phyloP scores from a whole-genome alignment of 805 yeast genomes.

The Ogataea ganodermae region DNA sequence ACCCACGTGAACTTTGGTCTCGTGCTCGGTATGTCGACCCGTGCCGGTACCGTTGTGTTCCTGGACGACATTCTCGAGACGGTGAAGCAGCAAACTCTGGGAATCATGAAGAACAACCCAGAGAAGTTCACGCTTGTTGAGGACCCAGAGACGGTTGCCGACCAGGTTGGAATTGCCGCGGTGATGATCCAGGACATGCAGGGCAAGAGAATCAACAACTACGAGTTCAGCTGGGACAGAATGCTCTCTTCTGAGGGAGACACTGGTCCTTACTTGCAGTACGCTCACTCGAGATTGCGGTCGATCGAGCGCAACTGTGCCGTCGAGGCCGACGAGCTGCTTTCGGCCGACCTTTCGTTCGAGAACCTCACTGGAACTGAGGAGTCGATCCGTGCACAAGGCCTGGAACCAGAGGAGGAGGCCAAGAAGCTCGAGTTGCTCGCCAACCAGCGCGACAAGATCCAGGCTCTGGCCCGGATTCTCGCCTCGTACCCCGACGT shows the following conservation, averaged over 20 bases:
- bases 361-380: slow-evolving; percentile 34
- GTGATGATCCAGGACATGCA: slow-evolving; percentile 99
- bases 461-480: slow-evolving; percentile 64
- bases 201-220: slow-evolving; percentile 93
- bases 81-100: slow-evolving; percentile 92
- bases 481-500: slow-evolving; percentile 91
- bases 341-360: slow-evolving; percentile 33
- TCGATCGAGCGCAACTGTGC: slow-evolving; percentile 88
- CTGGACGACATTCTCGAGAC: slow-evolving; percentile 91
- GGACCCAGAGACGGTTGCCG: slow-evolving; percentile 93
- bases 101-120: slow-evolving; percentile 91
- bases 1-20: slow-evolving; percentile 93
- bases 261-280: slow-evolving; percentile 98
- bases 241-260: slow-evolving; percentile 99
- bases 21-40: slow-evolving; percentile 98
- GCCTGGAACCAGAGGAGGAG: slow-evolving; percentile 31
- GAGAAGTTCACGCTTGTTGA: slow-evolving; percentile 89
- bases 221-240: slow-evolving; percentile 96
- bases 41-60: slow-evolving; percentile 98
- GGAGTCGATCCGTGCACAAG: slow-evolving; percentile 25
- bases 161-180: slow-evolving; percentile 93
- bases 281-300: slow-evolving; percentile 95
- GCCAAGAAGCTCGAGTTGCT: slow-evolving; percentile 35
- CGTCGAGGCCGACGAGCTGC: slow-evolving; percentile 38
- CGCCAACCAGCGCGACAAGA: slow-evolving; percentile 33